Conservation (phyloP, 176 grass and related monocot species). For the Bonia amplexicaulis region DNA sequence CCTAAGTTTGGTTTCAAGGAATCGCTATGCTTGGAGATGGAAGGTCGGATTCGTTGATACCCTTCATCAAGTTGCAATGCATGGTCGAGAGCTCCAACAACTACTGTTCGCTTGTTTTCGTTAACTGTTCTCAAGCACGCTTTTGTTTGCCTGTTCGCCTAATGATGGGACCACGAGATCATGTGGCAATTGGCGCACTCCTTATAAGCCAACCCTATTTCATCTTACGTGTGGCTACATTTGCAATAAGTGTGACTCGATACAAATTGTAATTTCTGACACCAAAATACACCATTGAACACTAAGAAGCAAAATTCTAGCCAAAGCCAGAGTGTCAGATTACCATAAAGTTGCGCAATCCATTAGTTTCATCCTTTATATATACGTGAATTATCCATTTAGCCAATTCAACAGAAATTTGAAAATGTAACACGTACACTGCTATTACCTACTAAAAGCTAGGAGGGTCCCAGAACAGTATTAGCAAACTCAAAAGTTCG, state of each 20-base stretch:
- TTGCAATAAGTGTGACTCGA: not conserved
- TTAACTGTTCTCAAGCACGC: no score
- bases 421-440: slow-evolving; percentile 1
- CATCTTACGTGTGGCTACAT: not conserved
- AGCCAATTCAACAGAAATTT: not conserved
- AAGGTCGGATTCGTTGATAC: no score
- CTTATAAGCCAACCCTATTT: no score
- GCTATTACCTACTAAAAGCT: not conserved
- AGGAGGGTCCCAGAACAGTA: not conserved
- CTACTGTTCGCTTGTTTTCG: no score
- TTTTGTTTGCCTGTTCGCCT: no score
- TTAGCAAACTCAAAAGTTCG: not conserved
- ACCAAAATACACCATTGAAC: not conserved
- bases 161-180: no score
- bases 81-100: no score
- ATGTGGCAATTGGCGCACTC: no score
- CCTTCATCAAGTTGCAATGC: no score
- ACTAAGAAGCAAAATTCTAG: not conserved
- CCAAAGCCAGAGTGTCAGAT: not conserved
- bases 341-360: not conserved
- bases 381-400: not conserved
- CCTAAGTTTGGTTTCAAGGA: no score
- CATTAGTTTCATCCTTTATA: not conserved
- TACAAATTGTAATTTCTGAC: not conserved
- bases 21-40: no score